Evolutionary conservation across 2,329 filamentous ascomycete genomes (phyloP).

Genomic region (Exutisphaerella laricina): DNA sequence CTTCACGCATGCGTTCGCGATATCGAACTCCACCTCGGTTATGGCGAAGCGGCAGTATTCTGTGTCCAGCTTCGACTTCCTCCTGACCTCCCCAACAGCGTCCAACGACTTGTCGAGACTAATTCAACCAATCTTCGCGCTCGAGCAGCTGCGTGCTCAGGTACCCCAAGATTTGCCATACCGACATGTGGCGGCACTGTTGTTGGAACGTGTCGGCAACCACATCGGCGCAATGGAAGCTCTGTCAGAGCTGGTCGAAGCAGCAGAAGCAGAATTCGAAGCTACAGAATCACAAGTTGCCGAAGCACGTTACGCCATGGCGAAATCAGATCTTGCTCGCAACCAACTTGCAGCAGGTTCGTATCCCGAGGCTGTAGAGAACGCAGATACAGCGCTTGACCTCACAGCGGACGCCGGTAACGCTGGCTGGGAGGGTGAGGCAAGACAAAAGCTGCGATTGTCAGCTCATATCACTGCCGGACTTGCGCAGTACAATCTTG

Average conservation of each 20-base stretch:
- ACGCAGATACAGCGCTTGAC: constrained; percentile 73
- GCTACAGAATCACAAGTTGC: constrained; percentile 68
- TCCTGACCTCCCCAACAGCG: constrained; percentile 54
- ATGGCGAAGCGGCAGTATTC: constrained; percentile 75
- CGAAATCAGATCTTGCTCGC: constrained; percentile 82
- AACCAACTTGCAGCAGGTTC: constrained; percentile 65
- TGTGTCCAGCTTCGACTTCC: constrained; percentile 73
- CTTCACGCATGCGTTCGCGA: constrained; percentile 92
- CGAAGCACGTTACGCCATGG: constrained; percentile 71
- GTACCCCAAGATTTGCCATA: constrained; percentile 65
- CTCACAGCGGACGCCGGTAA: constrained; percentile 65
- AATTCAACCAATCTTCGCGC: constrained; percentile 81
- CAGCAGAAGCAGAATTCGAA: constrained; percentile 78
- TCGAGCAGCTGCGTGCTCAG: constrained; percentile 72
- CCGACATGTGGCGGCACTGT: constrained; percentile 71
- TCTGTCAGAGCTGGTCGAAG: constrained; percentile 61
- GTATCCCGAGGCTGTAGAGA: constrained; percentile 66
- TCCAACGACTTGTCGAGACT: constrained; percentile 55
- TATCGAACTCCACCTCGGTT: constrained; percentile 70
- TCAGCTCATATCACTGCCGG: constrained; percentile 83
- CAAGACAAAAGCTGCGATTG: constrained; percentile 65
- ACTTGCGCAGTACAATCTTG: constrained; percentile 69
- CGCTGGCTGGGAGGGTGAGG: constrained; percentile 58
- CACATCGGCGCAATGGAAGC: constrained; percentile 56
- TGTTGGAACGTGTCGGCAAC: constrained; percentile 74